Conservation (phyloP, 345 rosid species). For the Populus pruinosa region DNA sequence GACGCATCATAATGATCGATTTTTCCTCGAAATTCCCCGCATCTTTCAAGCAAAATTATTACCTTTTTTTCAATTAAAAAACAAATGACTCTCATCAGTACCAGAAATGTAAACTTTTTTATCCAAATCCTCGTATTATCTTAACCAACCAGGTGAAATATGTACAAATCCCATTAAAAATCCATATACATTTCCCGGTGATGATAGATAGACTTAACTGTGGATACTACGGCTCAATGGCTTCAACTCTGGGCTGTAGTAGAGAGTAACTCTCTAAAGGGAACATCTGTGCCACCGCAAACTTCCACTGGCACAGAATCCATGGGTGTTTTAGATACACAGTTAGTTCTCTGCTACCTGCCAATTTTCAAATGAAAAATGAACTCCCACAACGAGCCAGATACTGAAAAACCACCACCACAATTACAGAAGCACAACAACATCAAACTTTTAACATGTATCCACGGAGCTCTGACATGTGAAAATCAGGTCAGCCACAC, state of each 20-base stretch:
- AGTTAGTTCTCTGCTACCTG: not conserved
- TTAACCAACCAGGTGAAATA: not conserved
- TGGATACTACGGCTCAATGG: too few relatives aligned
- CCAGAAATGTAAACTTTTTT: not conserved
- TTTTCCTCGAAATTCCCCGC: too few relatives aligned
- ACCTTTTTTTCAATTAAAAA: too few relatives aligned
- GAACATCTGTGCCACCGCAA: not conserved
- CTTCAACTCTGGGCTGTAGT: too few relatives aligned
- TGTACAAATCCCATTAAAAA: not conserved
- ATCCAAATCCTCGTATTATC: not conserved
- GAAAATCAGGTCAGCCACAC: conserved; percentile 19
- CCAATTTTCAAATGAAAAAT: not conserved
- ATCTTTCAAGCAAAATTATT: not conserved
- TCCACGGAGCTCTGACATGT: conserved; percentile 3
- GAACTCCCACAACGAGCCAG: not conserved
- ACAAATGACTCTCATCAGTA: not conserved
- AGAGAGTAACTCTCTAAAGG: not conserved
- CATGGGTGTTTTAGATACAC: not conserved
- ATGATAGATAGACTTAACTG: not conserved
- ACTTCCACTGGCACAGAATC: not conserved
- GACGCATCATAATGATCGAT: too few relatives aligned
- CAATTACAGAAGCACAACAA: conserved; percentile 10
- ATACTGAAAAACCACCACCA: conserved; percentile 11
- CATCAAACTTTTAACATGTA: conserved; percentile 7
- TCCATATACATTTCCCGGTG: not conserved